These are phyloP conservation scores for Purpureocillium takamizusanense DNA, from an alignment of 2,329 filamentous ascomycete genomes.

Conservation along the genomic window DNA sequence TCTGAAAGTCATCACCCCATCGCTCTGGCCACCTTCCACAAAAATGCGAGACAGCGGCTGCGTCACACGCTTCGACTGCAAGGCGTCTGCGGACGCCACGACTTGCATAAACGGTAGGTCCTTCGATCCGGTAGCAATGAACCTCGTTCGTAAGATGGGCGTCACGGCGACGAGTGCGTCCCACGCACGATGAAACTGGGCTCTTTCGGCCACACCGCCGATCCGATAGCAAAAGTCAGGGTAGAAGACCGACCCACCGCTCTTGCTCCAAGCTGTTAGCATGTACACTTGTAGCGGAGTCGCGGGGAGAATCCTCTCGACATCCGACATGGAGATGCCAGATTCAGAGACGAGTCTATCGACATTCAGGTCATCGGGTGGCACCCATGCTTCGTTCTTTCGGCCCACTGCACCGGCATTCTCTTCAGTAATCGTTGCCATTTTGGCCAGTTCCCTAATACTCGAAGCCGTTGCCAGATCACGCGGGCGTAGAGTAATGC, in stretches of 20 bases:
- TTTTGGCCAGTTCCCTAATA: conserved; percentile 51
- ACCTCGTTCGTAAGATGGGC: conserved; percentile 60
- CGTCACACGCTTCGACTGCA: neutral
- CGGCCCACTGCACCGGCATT: neutral
- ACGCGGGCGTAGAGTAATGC: conserved; percentile 56
- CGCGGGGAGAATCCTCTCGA: conserved; percentile 56
- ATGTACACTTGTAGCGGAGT: conserved; percentile 75
- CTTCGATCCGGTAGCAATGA: conserved; percentile 41
- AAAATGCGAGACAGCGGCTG: conserved; percentile 16
- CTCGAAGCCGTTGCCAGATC: conserved; percentile 61
- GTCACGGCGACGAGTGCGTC: conserved; percentile 39
- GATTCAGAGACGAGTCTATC: conserved; percentile 25
- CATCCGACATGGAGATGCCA: conserved; percentile 30
- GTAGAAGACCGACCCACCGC: conserved; percentile 60
- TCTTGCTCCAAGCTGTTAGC: conserved; percentile 66
- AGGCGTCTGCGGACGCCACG: conserved; percentile 27
- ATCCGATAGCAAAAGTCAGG: conserved; percentile 59
- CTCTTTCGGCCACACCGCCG: conserved; percentile 23
- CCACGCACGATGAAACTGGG: conserved; percentile 52
- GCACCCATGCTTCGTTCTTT: conserved; percentile 10
- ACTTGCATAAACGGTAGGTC: conserved; percentile 54
- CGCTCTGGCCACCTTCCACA: conserved; percentile 5
- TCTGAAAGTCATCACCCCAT: conserved; percentile 22
- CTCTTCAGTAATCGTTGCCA: conserved; percentile 4
- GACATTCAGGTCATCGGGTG: conserved; percentile 28